A percentile compares a stretch with the other conserved stretches of the same genome.
Evolutionary conservation across 441 rosid genomes (phyloP).

Genomic region (Mallotus japonicus): DNA sequence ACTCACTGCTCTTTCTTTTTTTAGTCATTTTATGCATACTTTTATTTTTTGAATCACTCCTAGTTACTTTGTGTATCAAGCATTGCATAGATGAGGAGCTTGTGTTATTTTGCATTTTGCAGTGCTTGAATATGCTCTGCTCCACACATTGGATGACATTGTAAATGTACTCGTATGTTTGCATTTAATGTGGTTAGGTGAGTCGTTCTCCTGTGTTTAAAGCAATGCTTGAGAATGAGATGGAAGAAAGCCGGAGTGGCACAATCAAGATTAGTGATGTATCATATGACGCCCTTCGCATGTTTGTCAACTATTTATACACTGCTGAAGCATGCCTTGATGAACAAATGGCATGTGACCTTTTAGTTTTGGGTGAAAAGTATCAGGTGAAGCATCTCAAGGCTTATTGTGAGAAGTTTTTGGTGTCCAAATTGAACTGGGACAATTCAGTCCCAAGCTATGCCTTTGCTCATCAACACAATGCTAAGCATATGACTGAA

Average conservation of each 20-base stretch:
- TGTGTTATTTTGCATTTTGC: neutral
- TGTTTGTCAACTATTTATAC: slow-evolving; percentile 67
- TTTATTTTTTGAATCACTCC: neutral
- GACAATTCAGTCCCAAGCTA: slow-evolving; percentile 74
- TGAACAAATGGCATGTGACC: slow-evolving; percentile 79
- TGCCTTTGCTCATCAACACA: slow-evolving; percentile 86
- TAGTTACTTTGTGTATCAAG: neutral
- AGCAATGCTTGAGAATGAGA: slow-evolving; percentile 85
- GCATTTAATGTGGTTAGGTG: slow-evolving; percentile 39
- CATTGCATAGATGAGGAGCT: neutral
- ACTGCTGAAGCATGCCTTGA: slow-evolving; percentile 79
- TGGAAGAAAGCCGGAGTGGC: slow-evolving; percentile 89
- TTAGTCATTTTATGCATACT: neutral
- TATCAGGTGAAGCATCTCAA: slow-evolving; percentile 84
- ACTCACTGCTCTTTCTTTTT: too few species aligned
- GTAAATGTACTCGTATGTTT: neutral
- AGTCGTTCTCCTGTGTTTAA: slow-evolving; percentile 79
- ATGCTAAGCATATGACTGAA: slow-evolving; percentile 64
- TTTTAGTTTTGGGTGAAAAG: slow-evolving; percentile 79
- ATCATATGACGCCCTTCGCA: slow-evolving; percentile 60
- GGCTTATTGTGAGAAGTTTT: slow-evolving; percentile 63
- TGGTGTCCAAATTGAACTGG: slow-evolving; percentile 74
- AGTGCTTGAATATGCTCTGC: neutral
- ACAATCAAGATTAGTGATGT: slow-evolving; percentile 74
- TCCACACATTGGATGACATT: neutral